phyloP scores from a whole-genome alignment of 805 yeast species.

The Candida manassasensis region DNA sequence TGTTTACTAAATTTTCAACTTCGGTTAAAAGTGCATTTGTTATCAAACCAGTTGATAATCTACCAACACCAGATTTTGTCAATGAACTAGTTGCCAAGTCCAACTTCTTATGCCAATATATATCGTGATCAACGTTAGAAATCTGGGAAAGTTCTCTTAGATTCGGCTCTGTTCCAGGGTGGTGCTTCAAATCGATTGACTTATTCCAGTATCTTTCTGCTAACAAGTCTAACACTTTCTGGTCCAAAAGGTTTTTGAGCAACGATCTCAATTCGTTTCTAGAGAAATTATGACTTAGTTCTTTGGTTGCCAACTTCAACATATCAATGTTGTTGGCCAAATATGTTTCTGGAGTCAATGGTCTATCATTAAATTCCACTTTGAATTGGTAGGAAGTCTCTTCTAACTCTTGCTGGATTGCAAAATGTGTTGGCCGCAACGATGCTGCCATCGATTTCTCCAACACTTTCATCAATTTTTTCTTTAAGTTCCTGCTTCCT shows the following conservation, averaged over 20 bases:
- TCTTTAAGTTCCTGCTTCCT: conserved; percentile 71
- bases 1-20: conserved; percentile 65
- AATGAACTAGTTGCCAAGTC: conserved; percentile 75
- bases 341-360: conserved; percentile 89
- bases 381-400: conserved; percentile 90
- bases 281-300: conserved; percentile 76
- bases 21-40: conserved; percentile 78
- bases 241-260: conserved; percentile 81
- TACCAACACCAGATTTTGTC: conserved; percentile 91
- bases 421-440: conserved; percentile 77
- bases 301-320: conserved; percentile 81
- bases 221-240: conserved; percentile 75
- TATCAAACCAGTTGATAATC: conserved; percentile 77
- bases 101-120: conserved; percentile 82
- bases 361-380: conserved; percentile 94
- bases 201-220: conserved; percentile 93
- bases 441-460: conserved; percentile 90
- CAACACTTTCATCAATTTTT: conserved; percentile 77
- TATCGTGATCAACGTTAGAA: conserved; percentile 51
- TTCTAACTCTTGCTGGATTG: conserved; percentile 87
- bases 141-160: conserved; percentile 53
- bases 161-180: conserved; percentile 38
- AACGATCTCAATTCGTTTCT: conserved; percentile 76
- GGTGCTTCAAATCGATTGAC: conserved; percentile 29
- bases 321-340: conserved; percentile 87